These are phyloP conservation scores for Tagetes erecta DNA, from an alignment of 129 eudicot species.

Conservation along the genomic window DNA sequence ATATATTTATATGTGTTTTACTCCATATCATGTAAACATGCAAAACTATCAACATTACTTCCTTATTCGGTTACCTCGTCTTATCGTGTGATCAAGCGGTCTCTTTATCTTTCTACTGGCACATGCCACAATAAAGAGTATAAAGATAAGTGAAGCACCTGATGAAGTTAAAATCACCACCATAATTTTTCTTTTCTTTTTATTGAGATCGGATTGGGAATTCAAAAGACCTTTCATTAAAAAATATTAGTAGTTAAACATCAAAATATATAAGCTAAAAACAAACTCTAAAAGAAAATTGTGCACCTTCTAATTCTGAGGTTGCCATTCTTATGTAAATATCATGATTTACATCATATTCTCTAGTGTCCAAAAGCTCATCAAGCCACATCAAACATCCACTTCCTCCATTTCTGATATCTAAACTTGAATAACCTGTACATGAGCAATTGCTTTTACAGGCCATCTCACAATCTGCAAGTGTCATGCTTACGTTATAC, in stretches of 20 bases:
- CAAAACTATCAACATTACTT: background rate
- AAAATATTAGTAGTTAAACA: background rate
- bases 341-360: conserved; percentile 17
- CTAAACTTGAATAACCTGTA: conserved; percentile 29
- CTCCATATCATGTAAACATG: background rate
- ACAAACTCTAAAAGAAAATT: no score
- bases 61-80: background rate
- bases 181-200: background rate
- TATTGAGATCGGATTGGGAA: background rate
- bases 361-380: conserved; percentile 17
- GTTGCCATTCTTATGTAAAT: conserved; percentile 32
- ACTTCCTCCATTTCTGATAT: conserved; percentile 35
- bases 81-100: background rate
- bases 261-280: background rate
- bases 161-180: background rate
- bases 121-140: background rate
- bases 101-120: background rate
- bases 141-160: background rate
- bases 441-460: conserved; percentile 46
- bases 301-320: conserved; percentile 25
- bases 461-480: conserved; percentile 30
- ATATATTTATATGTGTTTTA: background rate
- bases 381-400: conserved; percentile 41
- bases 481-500: conserved; percentile 18
- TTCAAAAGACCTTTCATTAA: background rate